Evolutionary conservation across 169 alveolate genomes (phyloP), one percentile per base, ranked within the genome.

Genomic region (Cryptosporidium ubiquitum): DNA sequence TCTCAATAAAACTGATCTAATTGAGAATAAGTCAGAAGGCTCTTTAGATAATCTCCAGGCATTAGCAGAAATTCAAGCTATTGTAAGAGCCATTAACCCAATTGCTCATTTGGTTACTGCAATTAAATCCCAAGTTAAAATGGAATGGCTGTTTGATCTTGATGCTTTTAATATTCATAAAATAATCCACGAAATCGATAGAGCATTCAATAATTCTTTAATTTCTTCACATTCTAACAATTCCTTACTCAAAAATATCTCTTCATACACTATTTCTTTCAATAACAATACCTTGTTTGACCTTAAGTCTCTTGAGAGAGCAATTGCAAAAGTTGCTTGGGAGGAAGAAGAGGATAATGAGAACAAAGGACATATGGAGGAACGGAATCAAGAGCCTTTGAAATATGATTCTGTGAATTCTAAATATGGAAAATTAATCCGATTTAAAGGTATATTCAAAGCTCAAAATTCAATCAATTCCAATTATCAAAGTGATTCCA

Each of bases 381-480:
- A 55, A n/a, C 29, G n/a, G 3, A n/a, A 55, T 55, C 35, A 5
- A 5, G 66, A 20, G n/a, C 18, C 5, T 16, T 64, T 3, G 14
- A 31, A 64, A 35, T 6, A 64, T 6, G 40, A 55, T 10, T 33
- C 71, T 14, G 35, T 9, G 26, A 52, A 52, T 42, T 37, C 66
- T 4, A 37, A 31, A 14, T 35, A 44, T 47, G 70, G 71, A 40
- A 29, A 33, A 12, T 16, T 69, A 1, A 68, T 44, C 29, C 85
- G 95, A 52, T 93, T 93, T 79, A 93, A 93, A 75, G 95, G 95
- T 20, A 84, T 93, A 26, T 93, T 93, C 66, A 55, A 26, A 9
- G 93, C 93, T 35, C 37, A 10, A 7, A 84, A 84, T 57, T 92
- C 79, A 37, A 47, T 79, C 42, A 42, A 68, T 14, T 39, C 74